Conservation (phyloP, 2,329 filamentous ascomycete genomes). For the Penicillium brasilianum region DNA sequence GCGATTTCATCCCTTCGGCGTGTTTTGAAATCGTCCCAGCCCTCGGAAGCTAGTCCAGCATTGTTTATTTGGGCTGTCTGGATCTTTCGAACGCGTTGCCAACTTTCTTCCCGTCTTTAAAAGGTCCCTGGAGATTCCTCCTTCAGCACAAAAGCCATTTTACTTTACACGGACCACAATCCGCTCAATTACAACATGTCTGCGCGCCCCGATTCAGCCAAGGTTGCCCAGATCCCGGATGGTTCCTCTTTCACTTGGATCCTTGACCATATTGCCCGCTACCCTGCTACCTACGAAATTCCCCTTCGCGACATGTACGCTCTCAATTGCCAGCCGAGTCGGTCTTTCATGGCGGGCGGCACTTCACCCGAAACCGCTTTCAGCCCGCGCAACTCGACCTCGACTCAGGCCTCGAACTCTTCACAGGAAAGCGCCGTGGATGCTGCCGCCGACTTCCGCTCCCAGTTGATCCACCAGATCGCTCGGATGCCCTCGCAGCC, state of each 20-base stretch:
- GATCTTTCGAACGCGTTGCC: not conserved
- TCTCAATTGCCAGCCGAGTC: conserved; percentile 63
- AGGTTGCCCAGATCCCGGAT: conserved; percentile 37
- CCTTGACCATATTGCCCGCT: conserved; percentile 64
- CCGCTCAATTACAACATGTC: conserved; percentile 14
- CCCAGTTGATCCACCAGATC: conserved; percentile 57
- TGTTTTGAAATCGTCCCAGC: conserved; percentile 22
- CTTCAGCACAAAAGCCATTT: not conserved
- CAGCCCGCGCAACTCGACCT: conserved; percentile 42
- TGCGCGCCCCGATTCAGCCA: conserved; percentile 23
- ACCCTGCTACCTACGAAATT: conserved; percentile 68
- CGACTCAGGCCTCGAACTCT: conserved; percentile 33
- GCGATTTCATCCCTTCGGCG: conserved; percentile 16
- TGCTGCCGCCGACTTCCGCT: conserved; percentile 49
- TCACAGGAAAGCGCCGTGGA: conserved; percentile 33
- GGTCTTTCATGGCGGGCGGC: conserved; percentile 38
- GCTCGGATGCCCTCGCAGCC: conserved; percentile 63
- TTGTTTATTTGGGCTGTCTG: conserved; percentile 19
- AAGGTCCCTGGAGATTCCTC: not conserved
- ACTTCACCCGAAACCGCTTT: conserved; percentile 42
- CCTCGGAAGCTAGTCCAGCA: conserved; percentile 15
- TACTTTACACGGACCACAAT: not conserved
- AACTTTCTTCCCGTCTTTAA: conserved; percentile 4
- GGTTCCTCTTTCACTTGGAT: conserved; percentile 58
- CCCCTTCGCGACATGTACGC: conserved; percentile 71